Conservation (phyloP, 108 stramenopile species). For the Aurantiochytrium sp. region DNA sequence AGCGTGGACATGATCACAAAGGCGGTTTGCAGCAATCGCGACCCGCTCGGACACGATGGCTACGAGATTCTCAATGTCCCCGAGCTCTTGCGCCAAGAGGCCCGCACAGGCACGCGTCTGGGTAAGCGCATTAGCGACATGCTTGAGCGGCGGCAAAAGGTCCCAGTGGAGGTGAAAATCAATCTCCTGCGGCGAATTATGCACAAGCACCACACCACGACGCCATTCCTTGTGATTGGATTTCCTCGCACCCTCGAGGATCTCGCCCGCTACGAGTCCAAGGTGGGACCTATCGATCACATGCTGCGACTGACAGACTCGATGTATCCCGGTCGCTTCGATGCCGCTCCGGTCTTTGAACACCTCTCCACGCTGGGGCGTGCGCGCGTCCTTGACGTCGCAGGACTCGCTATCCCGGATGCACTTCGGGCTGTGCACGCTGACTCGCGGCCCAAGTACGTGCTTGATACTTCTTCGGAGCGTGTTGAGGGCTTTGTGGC, state of each 20-base stretch:
- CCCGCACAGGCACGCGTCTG: conserved; percentile 60
- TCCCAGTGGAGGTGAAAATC: conserved; percentile 65
- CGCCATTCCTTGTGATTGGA: conserved; percentile 69
- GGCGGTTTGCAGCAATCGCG: conserved; percentile 7
- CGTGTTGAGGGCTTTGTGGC: not conserved
- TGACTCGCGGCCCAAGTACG: not conserved
- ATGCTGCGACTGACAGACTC: conserved; percentile 53
- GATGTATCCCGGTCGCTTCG: not conserved
- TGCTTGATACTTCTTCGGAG: not conserved
- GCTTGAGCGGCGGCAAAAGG: conserved; percentile 74
- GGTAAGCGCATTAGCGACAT: conserved; percentile 72
- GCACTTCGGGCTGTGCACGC: not conserved
- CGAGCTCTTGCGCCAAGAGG: conserved; percentile 80
- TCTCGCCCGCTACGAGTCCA: conserved; percentile 56
- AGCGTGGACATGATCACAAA: conserved; percentile 74
- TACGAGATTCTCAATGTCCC: conserved; percentile 79
- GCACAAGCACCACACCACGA: conserved; percentile 50
- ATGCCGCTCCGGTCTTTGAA: not conserved
- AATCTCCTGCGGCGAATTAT: conserved; percentile 43
- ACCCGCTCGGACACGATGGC: conserved; percentile 66
- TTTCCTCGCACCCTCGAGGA: conserved; percentile 70
- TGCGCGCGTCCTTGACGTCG: not conserved
- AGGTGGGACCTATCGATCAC: conserved; percentile 67
- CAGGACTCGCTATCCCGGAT: not conserved
- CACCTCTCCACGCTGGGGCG: not conserved